These are phyloP conservation scores for Aspergillus funiculosus DNA, from an alignment of 495 filamentous ascomycete genomes.

Conservation along the genomic window DNA sequence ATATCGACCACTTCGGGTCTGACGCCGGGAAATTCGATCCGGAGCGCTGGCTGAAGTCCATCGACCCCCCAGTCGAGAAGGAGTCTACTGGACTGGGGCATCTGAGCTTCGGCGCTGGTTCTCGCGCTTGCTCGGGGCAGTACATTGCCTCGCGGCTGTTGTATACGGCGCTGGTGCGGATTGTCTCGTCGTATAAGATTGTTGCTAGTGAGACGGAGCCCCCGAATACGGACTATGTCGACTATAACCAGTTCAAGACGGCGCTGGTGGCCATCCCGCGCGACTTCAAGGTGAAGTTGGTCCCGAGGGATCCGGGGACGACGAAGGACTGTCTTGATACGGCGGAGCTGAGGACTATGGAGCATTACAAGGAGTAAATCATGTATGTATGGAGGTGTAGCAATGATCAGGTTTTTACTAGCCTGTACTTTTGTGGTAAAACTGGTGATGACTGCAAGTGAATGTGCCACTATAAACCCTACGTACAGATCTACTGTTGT, in stretches of 20 bases:
- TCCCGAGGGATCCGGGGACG: slow-evolving; percentile 36
- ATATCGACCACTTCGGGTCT: slow-evolving; percentile 47
- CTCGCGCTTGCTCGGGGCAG: slow-evolving; percentile 48
- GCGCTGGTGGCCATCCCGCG: slow-evolving; percentile 51
- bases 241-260: slow-evolving; percentile 52
- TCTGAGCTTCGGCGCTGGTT: slow-evolving; percentile 50
- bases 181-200: slow-evolving; percentile 46
- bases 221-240: slow-evolving; percentile 53
- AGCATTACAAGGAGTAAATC: slow-evolving; percentile 41
- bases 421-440: too few relatives aligned
- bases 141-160: slow-evolving; percentile 47
- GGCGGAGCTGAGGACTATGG: slow-evolving; percentile 34
- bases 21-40: slow-evolving; percentile 48
- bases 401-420: too few relatives aligned
- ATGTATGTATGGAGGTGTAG: too few relatives aligned
- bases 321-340: slow-evolving; percentile 30
- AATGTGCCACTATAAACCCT: too few relatives aligned
- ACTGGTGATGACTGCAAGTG: too few relatives aligned
- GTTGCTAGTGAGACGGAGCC: slow-evolving; percentile 43
- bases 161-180: slow-evolving; percentile 44
- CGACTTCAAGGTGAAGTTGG: slow-evolving; percentile 48
- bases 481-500: too few relatives aligned
- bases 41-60: slow-evolving; percentile 43
- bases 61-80: slow-evolving; percentile 33
- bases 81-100: slow-evolving; percentile 35